Evolutionary conservation across 2,329 filamentous ascomycete species (phyloP).

Genomic region (Sphaerulina musiva): DNA sequence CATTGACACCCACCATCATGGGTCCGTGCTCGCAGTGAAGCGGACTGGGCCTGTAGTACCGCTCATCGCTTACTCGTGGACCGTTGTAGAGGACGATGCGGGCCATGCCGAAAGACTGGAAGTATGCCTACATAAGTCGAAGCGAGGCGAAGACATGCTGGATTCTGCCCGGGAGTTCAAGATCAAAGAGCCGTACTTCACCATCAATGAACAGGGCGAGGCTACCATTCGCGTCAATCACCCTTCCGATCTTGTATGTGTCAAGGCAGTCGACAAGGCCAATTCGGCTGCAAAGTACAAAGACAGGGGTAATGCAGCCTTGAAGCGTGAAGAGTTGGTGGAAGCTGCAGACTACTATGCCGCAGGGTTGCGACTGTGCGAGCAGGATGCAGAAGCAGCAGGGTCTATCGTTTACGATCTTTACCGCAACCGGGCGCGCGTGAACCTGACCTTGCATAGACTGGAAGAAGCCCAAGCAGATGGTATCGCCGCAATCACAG

Average conservation of each 20-base stretch:
- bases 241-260: constrained; percentile 25
- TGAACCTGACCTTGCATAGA: constrained; percentile 11
- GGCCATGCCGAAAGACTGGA: constrained; percentile 23
- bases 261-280: not conserved
- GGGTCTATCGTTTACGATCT: constrained; percentile 7
- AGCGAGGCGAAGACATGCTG: constrained; percentile 30
- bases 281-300: constrained; percentile 24
- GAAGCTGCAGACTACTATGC: constrained; percentile 20
- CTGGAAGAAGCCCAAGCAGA: constrained; percentile 14
- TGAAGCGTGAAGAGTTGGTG: constrained; percentile 21
- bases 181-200: constrained; percentile 32
- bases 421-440: constrained; percentile 15
- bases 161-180: constrained; percentile 24
- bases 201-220: constrained; percentile 26
- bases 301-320: constrained; percentile 27
- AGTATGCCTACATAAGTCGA: constrained; percentile 32
- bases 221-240: constrained; percentile 27
- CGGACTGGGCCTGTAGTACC: constrained; percentile 23
- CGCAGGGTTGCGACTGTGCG: constrained; percentile 17
- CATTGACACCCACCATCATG: constrained; percentile 21
- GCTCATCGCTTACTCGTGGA: constrained; percentile 23
- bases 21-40: constrained; percentile 14
- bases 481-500: constrained; percentile 10
- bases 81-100: constrained; percentile 29
- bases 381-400: not conserved